Evolutionary conservation across 441 rosid species (phyloP).

Genomic region (Dalechampia spathulata): DNA sequence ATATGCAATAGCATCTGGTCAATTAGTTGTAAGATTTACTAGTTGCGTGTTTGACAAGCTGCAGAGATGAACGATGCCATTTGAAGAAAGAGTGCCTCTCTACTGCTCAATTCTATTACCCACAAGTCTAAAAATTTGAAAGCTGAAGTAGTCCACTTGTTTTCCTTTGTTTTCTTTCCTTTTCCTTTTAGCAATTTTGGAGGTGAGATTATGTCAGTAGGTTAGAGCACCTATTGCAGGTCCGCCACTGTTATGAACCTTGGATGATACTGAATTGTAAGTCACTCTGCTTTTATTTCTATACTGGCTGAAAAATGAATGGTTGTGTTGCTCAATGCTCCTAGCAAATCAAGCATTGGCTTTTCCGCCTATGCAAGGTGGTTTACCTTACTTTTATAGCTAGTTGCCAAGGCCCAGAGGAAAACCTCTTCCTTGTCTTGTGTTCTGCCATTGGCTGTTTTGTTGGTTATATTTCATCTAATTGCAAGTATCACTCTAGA

Average conservation of each 20-base stretch:
- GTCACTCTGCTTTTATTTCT: not conserved
- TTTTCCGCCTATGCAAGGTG: too few relatives aligned
- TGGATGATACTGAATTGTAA: not conserved
- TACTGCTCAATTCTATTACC: not conserved
- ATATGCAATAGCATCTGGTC: conserved; percentile 28
- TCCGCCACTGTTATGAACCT: not conserved
- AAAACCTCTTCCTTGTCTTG: too few relatives aligned
- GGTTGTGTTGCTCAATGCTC: too few relatives aligned
- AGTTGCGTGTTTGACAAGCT: not conserved
- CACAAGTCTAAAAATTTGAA: not conserved
- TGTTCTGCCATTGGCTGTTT: too few relatives aligned
- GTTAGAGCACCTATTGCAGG: conserved; percentile 1
- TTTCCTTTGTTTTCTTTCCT: too few relatives aligned
- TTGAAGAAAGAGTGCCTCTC: not conserved
- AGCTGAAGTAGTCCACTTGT: conserved; percentile 3
- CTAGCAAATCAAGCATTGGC: too few relatives aligned
- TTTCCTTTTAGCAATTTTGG: conserved; percentile 12
- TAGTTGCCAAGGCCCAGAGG: too few relatives aligned
- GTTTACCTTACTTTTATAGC: too few relatives aligned
- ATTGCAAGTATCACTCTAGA: too few relatives aligned
- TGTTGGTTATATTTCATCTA: too few relatives aligned
- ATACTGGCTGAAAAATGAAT: not conserved
- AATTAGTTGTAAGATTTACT: not conserved
- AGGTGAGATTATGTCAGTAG: conserved; percentile 5
- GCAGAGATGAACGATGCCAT: conserved; percentile 1